Base-by-base conservation (phyloP, 1,284 basidiomycete genomes). In the Heterobasidion parviporum region DNA sequence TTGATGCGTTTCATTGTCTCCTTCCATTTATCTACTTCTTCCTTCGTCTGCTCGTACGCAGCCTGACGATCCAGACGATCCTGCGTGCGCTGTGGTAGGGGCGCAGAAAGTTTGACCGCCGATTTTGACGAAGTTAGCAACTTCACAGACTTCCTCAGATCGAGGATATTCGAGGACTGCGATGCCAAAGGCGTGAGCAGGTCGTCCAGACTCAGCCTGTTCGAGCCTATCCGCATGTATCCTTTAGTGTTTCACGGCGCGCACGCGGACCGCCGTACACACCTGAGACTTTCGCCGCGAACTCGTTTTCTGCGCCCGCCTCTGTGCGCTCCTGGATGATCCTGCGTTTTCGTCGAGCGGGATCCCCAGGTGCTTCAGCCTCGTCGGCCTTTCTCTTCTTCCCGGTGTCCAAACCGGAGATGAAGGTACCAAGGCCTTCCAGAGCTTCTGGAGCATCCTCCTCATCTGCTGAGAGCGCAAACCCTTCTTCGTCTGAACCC, bases 21-120 rank as follows among this genome's bases (percentile, higher is more conserved):
- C 49, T 84, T 84, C 96, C 96, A 99, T 72, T 96, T 97, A 61
- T 92, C 84, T 2, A 96, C 89, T 68, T 98, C 95, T 62, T 84
- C 82, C 66, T 92, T 93, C 3, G 94, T 97, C 69, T 89, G 82
- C 64, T 94, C 91, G 69, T 98, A 98, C 0, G 96, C 97, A 3
- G 94, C 96, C 67, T 94, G 85, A 48, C 96, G 85, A 64, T 98
- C 94, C 1, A 98, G 72, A 49, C 90, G 85, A 60, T 98, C 94
- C 68, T 98, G 92, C 0, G 86, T 82, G 36, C 93, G 81, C 32
- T 86, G 83, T 2, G 94, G 93, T 1, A 98, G 76, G 0, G 97
- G 97, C 0, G 93, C 94, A 3, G 91, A 72, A 2, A 98, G 81
- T 56, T 85, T 83, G 26, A 72, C 66, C 43, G 74, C 72, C 43